These are phyloP conservation scores for Epichloe festucae DNA, from an alignment of 2,329 filamentous ascomycete genomes.

Conservation along the genomic window DNA sequence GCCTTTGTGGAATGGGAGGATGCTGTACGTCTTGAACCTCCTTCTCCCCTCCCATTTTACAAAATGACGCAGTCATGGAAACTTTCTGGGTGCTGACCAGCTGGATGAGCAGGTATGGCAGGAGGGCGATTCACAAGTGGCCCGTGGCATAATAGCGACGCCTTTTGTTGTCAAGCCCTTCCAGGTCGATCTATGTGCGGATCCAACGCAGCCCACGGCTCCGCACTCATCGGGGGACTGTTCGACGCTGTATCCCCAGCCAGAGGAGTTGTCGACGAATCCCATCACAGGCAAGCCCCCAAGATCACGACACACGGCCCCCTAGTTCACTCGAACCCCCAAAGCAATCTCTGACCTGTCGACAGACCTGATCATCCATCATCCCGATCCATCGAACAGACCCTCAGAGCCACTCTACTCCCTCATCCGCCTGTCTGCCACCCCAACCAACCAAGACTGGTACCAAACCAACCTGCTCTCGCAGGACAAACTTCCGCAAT, in stretches of 20 bases:
- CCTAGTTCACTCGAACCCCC: neutral
- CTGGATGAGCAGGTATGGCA: conserved; percentile 27
- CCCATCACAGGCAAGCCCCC: conserved; percentile 11
- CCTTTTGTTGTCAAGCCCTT: conserved; percentile 38
- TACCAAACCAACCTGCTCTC: conserved; percentile 35
- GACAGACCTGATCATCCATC: conserved; percentile 34
- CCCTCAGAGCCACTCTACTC: conserved; percentile 33
- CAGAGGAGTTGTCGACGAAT: conserved; percentile 21
- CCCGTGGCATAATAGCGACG: conserved; percentile 41
- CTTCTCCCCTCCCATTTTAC: neutral
- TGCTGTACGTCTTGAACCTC: conserved; percentile 21
- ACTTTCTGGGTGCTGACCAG: neutral
- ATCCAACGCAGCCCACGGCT: conserved; percentile 10
- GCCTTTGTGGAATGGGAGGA: conserved; percentile 45
- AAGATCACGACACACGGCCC: neutral
- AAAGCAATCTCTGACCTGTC: neutral
- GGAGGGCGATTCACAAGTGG: conserved; percentile 23
- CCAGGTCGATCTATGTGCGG: conserved; percentile 29
- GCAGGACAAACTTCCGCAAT: conserved; percentile 22
- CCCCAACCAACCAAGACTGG: conserved; percentile 37
- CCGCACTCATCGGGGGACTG: conserved; percentile 31
- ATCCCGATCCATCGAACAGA: conserved; percentile 12
- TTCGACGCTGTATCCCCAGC: conserved; percentile 30
- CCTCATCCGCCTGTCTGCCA: conserved; percentile 39
- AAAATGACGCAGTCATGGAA: too few species aligned